Base-by-base conservation (phyloP, 768 basidiomycete species). In the Suillus subluteus region DNA sequence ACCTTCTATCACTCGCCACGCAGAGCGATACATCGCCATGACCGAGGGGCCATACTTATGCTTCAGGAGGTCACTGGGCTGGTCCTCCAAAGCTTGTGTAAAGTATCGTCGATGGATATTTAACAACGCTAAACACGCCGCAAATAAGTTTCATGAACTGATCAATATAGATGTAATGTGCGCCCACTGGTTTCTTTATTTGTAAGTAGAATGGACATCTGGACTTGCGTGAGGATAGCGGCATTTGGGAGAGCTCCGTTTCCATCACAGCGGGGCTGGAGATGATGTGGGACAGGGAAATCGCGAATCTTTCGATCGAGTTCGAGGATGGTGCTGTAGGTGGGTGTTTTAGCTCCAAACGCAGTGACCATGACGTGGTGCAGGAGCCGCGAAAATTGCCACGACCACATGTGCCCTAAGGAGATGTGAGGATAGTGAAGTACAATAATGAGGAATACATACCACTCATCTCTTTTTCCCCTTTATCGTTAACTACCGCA, bases 21-120 rank as follows among this genome's bases (percentile, higher is more conserved):
- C 87, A 2, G 89, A 89, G 2, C 89, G 88, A 75, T 90, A 92
- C 16, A 86, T 85, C 0, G 91, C 88, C 74, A 90, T 83, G 6
- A 91, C 88, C 1, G 91, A 93, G 1, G 88, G 87, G 0, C 86
- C 82, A 73, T 87, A 91, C 70, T 80, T 83, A 70, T 92, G 90
- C 65, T 82, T 82, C 58, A 88, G 78, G 3, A 87, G 79, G 64
- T 91, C 87, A 9, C 76, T 70, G 0, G 88, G 86, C 59, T 80
- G 79, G 55, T 91, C 90, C 62, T 86, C 84, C 23, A 92, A 75
- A 0, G 89, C 88, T 70, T 87, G 87, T 2, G 86, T 86, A 70
- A 91, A 89, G 73, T 90, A 91, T 18, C 86, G 81, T 37, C 90
- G 82, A 71, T 91, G 91, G 18, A 92, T 79, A 69, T 86, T 87